Evolutionary conservation across 2,329 filamentous ascomycete genomes (phyloP).

Genomic region (Ascosphaera acerosa): DNA sequence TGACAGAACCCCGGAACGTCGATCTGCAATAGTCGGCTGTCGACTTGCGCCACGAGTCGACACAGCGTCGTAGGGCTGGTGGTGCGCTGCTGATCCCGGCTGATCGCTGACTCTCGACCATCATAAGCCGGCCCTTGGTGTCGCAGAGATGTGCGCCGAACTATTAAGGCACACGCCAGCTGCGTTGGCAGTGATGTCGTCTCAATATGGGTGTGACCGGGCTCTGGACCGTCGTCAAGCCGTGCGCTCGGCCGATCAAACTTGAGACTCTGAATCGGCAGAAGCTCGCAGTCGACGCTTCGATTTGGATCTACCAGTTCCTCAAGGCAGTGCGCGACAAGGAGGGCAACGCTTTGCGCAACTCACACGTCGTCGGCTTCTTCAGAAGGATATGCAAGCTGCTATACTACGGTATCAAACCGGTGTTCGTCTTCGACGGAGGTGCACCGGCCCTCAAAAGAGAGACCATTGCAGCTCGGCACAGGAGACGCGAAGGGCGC

Average conservation of each 20-base stretch:
- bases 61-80: too few relatives aligned
- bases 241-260: conserved; percentile 85
- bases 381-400: conserved; percentile 96
- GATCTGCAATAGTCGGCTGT: too few relatives aligned
- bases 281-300: conserved; percentile 87
- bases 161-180: too few relatives aligned
- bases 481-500: conserved; percentile 58
- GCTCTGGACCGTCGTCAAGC: conserved; percentile 88
- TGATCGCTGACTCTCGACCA: too few relatives aligned
- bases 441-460: conserved; percentile 77
- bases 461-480: conserved; percentile 61
- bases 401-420: conserved; percentile 84
- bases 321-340: conserved; percentile 97
- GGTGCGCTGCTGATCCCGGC: too few relatives aligned
- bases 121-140: too few relatives aligned
- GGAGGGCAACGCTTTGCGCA: conserved; percentile 86
- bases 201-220: conserved; percentile 78
- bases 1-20: too few relatives aligned
- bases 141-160: too few relatives aligned
- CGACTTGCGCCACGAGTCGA: too few relatives aligned
- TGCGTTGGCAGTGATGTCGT: too few relatives aligned
- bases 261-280: conserved; percentile 91
- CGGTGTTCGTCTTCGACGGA: conserved; percentile 95
- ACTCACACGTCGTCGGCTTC: conserved; percentile 91
- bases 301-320: conserved; percentile 99